Percentiles rank a stretch among this genome's conserved stretches.
Conservation (phyloP, 805 yeast genomes). For the Candida maesae region DNA sequence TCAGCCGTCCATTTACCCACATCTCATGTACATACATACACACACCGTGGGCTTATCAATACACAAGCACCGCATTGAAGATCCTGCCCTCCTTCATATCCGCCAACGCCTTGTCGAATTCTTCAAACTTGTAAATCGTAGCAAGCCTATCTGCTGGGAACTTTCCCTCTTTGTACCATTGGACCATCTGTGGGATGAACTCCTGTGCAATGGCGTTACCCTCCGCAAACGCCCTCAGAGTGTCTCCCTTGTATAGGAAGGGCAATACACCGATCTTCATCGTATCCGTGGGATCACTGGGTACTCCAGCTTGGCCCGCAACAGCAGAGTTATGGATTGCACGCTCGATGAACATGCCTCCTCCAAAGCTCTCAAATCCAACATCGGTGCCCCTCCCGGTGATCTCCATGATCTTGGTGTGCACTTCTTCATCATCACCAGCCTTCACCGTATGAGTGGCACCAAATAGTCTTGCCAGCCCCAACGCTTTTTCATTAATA, state of each 20-base stretch:
- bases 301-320: not conserved
- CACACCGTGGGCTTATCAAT: too few species aligned
- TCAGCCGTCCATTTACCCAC: too few species aligned
- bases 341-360: conserved; percentile 2
- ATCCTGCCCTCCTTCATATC: conserved; percentile 3
- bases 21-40: too few species aligned
- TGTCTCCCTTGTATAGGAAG: conserved; percentile 1
- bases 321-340: conserved; percentile 5
- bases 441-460: conserved; percentile 52
- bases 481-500: conserved; percentile 56
- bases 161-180: conserved; percentile 5
- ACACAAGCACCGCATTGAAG: conserved; percentile 8
- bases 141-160: conserved; percentile 6
- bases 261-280: too few species aligned
- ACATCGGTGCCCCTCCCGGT: conserved; percentile 11
- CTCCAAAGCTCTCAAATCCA: conserved; percentile 11
- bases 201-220: conserved; percentile 2
- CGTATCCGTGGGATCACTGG: too few species aligned
- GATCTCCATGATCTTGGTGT: conserved; percentile 8
- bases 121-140: conserved; percentile 1
- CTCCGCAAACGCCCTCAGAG: not conserved
- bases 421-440: conserved; percentile 7
- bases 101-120: conserved; percentile 2
- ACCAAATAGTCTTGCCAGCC: conserved; percentile 58
- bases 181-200: conserved; percentile 6